Evolutionary conservation across 441 rosid species (phyloP).

Genomic region (Breynia disticha): DNA sequence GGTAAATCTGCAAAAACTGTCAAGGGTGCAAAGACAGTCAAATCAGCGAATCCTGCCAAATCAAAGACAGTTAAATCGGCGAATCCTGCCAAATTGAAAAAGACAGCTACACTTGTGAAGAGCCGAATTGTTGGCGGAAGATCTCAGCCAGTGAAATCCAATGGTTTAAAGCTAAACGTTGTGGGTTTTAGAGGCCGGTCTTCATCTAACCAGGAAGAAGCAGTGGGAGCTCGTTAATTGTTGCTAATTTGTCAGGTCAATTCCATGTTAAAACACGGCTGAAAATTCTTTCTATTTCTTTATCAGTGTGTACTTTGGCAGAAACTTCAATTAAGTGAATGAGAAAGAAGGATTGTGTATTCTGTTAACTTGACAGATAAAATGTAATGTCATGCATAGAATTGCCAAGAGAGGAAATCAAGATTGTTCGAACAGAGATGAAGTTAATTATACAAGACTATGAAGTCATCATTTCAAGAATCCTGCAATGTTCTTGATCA

Average conservation of each 20-base stretch:
- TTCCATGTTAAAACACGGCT: too few species aligned
- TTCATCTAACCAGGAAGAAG: conserved; percentile 29
- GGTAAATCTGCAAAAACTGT: conserved; percentile 33
- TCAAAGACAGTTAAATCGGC: conserved; percentile 19
- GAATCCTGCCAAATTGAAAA: conserved; percentile 9
- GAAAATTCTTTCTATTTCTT: too few species aligned
- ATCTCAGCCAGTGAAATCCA: background rate
- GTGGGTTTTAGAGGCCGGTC: conserved; percentile 58
- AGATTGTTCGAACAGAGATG: too few species aligned
- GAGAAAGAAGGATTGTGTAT: too few species aligned
- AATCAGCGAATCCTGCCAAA: conserved; percentile 12
- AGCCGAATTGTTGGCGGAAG: background rate
- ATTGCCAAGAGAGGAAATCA: too few species aligned
- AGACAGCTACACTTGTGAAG: conserved; percentile 10
- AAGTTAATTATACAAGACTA: too few species aligned
- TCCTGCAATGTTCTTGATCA: conserved; percentile 14
- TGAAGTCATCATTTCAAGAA: too few species aligned
- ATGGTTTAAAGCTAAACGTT: conserved; percentile 45
- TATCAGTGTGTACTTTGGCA: too few species aligned
- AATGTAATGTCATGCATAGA: too few species aligned
- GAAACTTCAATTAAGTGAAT: too few species aligned
- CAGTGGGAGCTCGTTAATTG: conserved; percentile 20
- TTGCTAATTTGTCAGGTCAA: background rate
- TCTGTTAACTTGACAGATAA: too few species aligned
- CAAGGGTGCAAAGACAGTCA: conserved; percentile 22